Percentiles rank a stretch among this genome's conserved stretches.
Evolutionary conservation across 495 filamentous ascomycete genomes (phyloP).

Genomic region (Pyrenula aspistea): DNA sequence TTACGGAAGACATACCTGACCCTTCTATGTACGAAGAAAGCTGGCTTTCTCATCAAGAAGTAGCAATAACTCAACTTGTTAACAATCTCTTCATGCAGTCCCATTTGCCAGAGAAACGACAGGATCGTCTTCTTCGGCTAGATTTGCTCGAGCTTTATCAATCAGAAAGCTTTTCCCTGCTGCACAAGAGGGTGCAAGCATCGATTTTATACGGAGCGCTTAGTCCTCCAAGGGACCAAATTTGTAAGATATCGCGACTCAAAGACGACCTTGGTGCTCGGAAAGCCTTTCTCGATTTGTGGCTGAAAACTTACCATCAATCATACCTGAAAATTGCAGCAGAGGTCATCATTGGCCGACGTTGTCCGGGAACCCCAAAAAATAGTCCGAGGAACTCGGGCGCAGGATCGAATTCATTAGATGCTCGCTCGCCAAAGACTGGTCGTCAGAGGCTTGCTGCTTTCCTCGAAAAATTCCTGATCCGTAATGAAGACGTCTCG

Average conservation of each 20-base stretch:
- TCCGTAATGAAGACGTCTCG: slow-evolving; percentile 43
- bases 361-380: slow-evolving; percentile 18
- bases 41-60: slow-evolving; percentile 54
- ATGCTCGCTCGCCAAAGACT: not conserved
- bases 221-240: slow-evolving; percentile 38
- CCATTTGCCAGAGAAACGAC: slow-evolving; percentile 2
- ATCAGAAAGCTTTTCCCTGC: slow-evolving; percentile 30
- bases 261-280: slow-evolving; percentile 48
- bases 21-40: slow-evolving; percentile 52
- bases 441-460: slow-evolving; percentile 18
- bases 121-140: slow-evolving; percentile 15
- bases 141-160: slow-evolving; percentile 45
- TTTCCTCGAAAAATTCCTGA: slow-evolving; percentile 46
- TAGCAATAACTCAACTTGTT: slow-evolving; percentile 45
- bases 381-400: not conserved
- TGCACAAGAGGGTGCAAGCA: slow-evolving; percentile 50
- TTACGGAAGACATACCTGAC: slow-evolving; percentile 40
- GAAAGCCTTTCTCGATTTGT: slow-evolving; percentile 43
- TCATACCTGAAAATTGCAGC: slow-evolving; percentile 34
- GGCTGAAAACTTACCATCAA: slow-evolving; percentile 45
- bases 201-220: slow-evolving; percentile 53
- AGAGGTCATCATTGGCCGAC: slow-evolving; percentile 50
- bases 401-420: slow-evolving; percentile 2
- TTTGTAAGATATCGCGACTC: slow-evolving; percentile 32
- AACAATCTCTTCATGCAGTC: slow-evolving; percentile 41